These are phyloP conservation scores for Saturnispora diversa DNA, from an alignment of 805 yeast species.

Conservation along the genomic window DNA sequence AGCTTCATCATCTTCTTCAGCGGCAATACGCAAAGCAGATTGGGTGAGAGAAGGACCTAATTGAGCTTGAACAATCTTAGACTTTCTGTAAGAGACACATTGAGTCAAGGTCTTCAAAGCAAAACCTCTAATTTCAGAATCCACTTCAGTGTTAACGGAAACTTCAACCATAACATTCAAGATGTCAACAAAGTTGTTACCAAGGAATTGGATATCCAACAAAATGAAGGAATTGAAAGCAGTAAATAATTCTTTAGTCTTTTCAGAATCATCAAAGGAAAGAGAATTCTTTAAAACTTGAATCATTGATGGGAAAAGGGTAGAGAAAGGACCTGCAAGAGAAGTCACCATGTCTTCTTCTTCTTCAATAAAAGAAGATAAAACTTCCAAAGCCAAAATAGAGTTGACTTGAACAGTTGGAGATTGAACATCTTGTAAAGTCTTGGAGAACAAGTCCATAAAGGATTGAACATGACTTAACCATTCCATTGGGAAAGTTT, in stretches of 20 bases:
- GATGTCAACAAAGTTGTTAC: slow-evolving; percentile 62
- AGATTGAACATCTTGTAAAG: slow-evolving; percentile 55
- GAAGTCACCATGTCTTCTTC: slow-evolving; percentile 38
- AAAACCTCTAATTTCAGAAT: slow-evolving; percentile 74
- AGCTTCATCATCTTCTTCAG: slow-evolving; percentile 74
- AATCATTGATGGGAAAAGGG: slow-evolving; percentile 71
- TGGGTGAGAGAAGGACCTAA: slow-evolving; percentile 74
- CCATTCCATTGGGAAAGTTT: slow-evolving; percentile 54
- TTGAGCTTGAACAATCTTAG: slow-evolving; percentile 70
- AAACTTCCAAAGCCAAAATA: slow-evolving; percentile 67
- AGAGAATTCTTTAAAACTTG: slow-evolving; percentile 71
- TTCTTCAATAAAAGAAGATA: slow-evolving; percentile 61
- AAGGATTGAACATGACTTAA: slow-evolving; percentile 55
- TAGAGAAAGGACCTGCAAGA: slow-evolving; percentile 43
- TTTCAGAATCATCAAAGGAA: slow-evolving; percentile 59
- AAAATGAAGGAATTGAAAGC: slow-evolving; percentile 73
- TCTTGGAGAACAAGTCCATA: slow-evolving; percentile 58
- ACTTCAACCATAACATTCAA: slow-evolving; percentile 70
- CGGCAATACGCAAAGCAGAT: slow-evolving; percentile 66
- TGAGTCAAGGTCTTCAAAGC: slow-evolving; percentile 80
- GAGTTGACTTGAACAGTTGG: slow-evolving; percentile 75
- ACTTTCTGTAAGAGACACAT: slow-evolving; percentile 69
- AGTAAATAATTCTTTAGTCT: slow-evolving; percentile 70
- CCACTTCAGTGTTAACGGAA: slow-evolving; percentile 55
- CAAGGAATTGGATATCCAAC: slow-evolving; percentile 70